Base-by-base conservation (phyloP, 257 asterid species). In the Fraxinus pennsylvanica region DNA sequence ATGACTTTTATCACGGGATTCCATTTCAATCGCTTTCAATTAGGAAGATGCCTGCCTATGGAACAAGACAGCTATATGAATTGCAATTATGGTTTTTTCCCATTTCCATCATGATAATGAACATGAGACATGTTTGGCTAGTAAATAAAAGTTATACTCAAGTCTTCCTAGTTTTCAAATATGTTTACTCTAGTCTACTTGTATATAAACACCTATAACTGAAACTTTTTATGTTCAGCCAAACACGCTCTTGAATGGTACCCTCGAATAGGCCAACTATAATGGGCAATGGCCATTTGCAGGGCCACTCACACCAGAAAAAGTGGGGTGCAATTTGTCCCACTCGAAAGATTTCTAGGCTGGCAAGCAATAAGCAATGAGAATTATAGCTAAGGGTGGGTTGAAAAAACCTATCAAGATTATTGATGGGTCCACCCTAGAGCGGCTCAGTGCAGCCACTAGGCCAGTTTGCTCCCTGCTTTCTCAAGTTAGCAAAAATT, bases 391-490 rank as follows among this genome's bases (percentile, higher is more conserved):
- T 14, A 14, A 7, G 21, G 35, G 32, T 45, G 21, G 35, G 32
- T 45, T 45, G 59, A 72, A 71, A 41, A 61, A 43, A 33, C 68
- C 72, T 25, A 32, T 30, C 25, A 8, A 21, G 10, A 72, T 72
- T 63, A 78, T 43, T 41, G 77, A 32, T 78, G 68, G 77, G 67
- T 32, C 71, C 76, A 71, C 50, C 13, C 21, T 19, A 25, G 72
- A 22, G 17, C 1, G 52, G 52, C 52, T 38, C 43, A 38, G 43
- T 6, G 9, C 9, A 38, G 9, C 43, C 43, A 38, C 43, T 38
- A 8, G 43, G 43, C 43, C 43, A 7, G 9, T 38, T 38, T 38
- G 43, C 7, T 36, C 43, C 43, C 43, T 38, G 43, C 43, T 38
- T 38, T 38, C 43, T 38, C 43, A 38, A 6, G 43, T 38, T 10